Percentiles rank a stretch among this genome's conserved stretches.
Conservation (phyloP, 176 grass and related monocot species). For the Puccinellia tenuiflora region DNA sequence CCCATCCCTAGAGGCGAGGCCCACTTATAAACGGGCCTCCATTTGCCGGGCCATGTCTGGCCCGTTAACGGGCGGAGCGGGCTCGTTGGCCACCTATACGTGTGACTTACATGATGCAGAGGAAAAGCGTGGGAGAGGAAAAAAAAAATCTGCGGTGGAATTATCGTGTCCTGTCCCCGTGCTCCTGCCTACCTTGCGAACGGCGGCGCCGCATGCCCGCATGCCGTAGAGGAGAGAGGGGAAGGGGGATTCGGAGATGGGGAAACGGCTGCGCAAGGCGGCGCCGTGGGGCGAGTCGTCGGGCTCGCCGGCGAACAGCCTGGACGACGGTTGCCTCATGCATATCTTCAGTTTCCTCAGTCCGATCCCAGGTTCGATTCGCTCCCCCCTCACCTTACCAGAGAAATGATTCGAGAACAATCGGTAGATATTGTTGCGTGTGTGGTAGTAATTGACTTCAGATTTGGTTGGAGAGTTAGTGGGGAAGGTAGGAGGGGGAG, state of each 20-base stretch:
- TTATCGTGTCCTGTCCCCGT: not conserved
- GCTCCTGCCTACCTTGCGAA: not conserved
- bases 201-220: slow-evolving; percentile 14
- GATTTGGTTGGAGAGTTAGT: not conserved
- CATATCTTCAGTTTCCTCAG: slow-evolving; percentile 95
- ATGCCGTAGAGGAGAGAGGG: not conserved
- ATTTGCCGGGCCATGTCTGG: too few species aligned
- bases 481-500: not conserved
- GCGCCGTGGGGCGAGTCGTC: not conserved
- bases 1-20: too few species aligned
- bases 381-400: not conserved
- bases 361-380: slow-evolving; percentile 82
- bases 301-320: slow-evolving; percentile 43
- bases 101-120: too few species aligned
- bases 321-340: slow-evolving; percentile 97
- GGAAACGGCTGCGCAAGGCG: slow-evolving; percentile 39
- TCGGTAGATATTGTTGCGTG: not conserved
- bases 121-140: not conserved
- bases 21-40: too few species aligned
- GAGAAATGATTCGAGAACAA: not conserved
- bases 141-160: not conserved
- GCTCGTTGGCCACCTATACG: too few species aligned
- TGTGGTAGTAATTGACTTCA: not conserved
- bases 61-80: too few species aligned
- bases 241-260: slow-evolving; percentile 5